Base-by-base conservation (phyloP, 805 yeast genomes). In the Schizosaccharomyces osmophilus region DNA sequence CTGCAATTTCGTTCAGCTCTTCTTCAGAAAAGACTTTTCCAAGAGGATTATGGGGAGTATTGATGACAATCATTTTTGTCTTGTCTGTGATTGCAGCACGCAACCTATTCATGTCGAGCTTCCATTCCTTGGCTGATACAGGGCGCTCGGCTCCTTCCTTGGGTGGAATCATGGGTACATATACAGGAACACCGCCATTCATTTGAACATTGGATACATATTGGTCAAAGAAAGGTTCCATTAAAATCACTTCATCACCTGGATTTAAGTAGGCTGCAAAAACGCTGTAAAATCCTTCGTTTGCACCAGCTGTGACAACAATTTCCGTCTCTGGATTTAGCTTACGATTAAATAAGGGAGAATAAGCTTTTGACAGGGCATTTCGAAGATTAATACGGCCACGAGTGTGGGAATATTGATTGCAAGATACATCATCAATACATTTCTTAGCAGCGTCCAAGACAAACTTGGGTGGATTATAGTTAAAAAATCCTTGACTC, bases 401-500 rank as follows among this genome's bases (percentile, higher is more conserved):
- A 63, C 82, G 79, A 4, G 97, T 85, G 19, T 84, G 95, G 2
- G 97, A 87, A 69, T 93, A 93, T 73, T 93, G 98, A 72, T 93
- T 93, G 70, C 80, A 80, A 63, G 82, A 77, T 2, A 97, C 83
- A 42, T 74, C 75, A 62, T 80, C 82, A 57, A 88, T 75, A 0
- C 96, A 90, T 55, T 78, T 76, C 65, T 82, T 79, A 19, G 90
- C 94, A 5, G 95, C 94, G 11, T 81, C 78, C 63, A 85, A 76
- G 17, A 95, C 96, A 72, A 93, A 93, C n/a, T 82, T 79, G 0
- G 98, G 98, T 2, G 98, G 98, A 39, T 89, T 79, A 71, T 90
- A 93, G 1, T 96, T 87, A 75, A 93, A 93, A 73, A 93, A 93
- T 1, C 98, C 98, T 72, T 93, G 98, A 42, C 98, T 98, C 63